Base-by-base conservation (phyloP, 257 asterid species). In the Gentiana straminea region DNA sequence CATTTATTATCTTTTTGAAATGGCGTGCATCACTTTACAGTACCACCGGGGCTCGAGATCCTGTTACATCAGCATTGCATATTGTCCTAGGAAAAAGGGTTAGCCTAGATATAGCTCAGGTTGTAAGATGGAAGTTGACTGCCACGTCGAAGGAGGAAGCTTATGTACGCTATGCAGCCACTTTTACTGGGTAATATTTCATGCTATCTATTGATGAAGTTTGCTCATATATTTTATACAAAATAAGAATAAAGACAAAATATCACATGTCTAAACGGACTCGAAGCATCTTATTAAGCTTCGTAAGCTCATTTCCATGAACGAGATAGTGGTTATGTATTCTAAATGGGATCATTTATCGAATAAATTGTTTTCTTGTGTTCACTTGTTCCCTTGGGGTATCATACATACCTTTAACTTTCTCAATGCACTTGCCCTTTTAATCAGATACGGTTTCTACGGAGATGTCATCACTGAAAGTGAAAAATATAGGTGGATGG, bases 391-490 rank as follows among this genome's bases (percentile, higher is more conserved):
- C 8, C 7, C 8, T 39, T 24, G 24, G 24, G 24, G 24, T 24
- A 24, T 24, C 3, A 13, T 55, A 15, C 15, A 43, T 41, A 11
- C 5, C 13, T 35, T 67, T 52, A 45, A 43, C 55, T 33, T 63
- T 54, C 33, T 47, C 61, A 47, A 33, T 57, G 62, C 13, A 60
- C 57, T 65, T 57, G 47, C 8, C 66, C 52, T 49, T 51, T 68
- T 59, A 60, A 62, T 72, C 68, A 87, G 97, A 81, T 92, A 92
- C 55, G 98, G 98, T 13, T 92, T 92, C 75, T 92, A 92, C 68
- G 98, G 98, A 55, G 98, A 92, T 78, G 97, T 92, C 74, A 83
- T 92, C 43, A 81, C 88, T 8, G 98, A 92, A 82, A 92, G 98
- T 46, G 97, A 92, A 69, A 87, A 87, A 62, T 79, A 79, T 69